A percentile compares a stretch with the other conserved stretches of the same genome.
phyloP scores from a whole-genome alignment of 495 filamentous ascomycete genomes.

The Xanthoparmelia taractica region DNA sequence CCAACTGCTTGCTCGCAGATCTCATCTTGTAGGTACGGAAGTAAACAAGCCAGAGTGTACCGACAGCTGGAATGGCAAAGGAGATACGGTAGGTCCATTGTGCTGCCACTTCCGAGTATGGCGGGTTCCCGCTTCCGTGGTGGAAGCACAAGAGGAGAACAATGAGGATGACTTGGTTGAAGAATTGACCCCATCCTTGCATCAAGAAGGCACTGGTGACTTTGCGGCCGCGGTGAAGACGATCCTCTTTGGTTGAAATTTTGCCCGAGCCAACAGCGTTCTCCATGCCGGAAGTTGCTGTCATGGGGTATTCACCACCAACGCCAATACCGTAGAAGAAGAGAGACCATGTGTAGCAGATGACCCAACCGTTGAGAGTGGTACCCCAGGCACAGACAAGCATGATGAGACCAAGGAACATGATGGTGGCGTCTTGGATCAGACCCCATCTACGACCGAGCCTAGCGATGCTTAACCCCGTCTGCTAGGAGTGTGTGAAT shows the following conservation, averaged over 20 bases:
- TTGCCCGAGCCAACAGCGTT: conserved; percentile 77
- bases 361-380: conserved; percentile 79
- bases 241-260: conserved; percentile 79
- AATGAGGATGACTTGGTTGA: conserved; percentile 82
- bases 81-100: conserved; percentile 84
- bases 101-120: conserved; percentile 60
- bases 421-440: conserved; percentile 87
- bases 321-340: conserved; percentile 90
- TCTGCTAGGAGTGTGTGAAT: background rate
- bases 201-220: conserved; percentile 90
- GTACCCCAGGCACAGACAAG: conserved; percentile 79
- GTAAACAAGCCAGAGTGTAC: conserved; percentile 84
- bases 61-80: conserved; percentile 76
- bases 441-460: conserved; percentile 84
- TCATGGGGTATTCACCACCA: conserved; percentile 92
- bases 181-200: conserved; percentile 93
- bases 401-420: conserved; percentile 83
- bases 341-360: conserved; percentile 83
- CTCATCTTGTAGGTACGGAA: conserved; percentile 88
- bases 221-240: conserved; percentile 86
- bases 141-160: conserved; percentile 74
- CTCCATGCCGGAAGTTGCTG: conserved; percentile 91
- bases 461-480: conserved; percentile 34
- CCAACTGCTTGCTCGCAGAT: conserved; percentile 61
- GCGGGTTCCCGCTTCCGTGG: conserved; percentile 59